phyloP scores from a whole-genome alignment of 1,284 basidiomycete species.

The Pseudozyma sp. region DNA sequence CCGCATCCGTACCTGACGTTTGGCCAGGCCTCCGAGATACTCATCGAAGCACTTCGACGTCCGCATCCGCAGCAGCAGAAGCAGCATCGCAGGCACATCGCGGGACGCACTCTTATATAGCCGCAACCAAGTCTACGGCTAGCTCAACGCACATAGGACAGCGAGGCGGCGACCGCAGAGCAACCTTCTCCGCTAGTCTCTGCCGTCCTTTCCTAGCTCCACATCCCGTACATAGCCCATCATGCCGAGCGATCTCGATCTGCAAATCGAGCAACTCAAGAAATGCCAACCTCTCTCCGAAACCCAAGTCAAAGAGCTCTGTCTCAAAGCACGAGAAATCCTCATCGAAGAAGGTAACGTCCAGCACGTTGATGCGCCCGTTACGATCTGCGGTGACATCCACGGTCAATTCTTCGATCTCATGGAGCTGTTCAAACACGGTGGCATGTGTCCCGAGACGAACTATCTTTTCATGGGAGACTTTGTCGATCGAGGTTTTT shows the following conservation, averaged over 20 bases:
- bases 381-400: slow-evolving; percentile 98
- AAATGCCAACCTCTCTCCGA: slow-evolving; percentile 63
- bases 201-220: slow-evolving; percentile 1
- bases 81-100: background rate
- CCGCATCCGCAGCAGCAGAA: slow-evolving; percentile 3
- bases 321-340: slow-evolving; percentile 94
- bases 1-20: background rate
- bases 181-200: slow-evolving; percentile 1
- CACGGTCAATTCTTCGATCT: slow-evolving; percentile 99
- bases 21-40: too few relatives aligned
- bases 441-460: slow-evolving; percentile 93
- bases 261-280: slow-evolving; percentile 64
- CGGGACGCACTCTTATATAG: background rate
- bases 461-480: slow-evolving; percentile 95
- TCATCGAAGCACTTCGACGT: too few relatives aligned
- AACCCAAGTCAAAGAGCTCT: slow-evolving; percentile 73
- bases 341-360: slow-evolving; percentile 95
- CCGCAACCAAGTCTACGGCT: background rate
- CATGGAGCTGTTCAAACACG: slow-evolving; percentile 95
- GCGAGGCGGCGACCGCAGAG: slow-evolving; percentile 17
- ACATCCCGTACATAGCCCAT: slow-evolving; percentile 7
- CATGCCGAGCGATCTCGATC: slow-evolving; percentile 57
- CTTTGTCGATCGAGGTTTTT: slow-evolving; percentile 81
- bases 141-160: slow-evolving; percentile 7
- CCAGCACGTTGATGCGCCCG: slow-evolving; percentile 93